phyloP scores from a whole-genome alignment of 257 asterid species.

The Ophiorrhiza pumila region DNA sequence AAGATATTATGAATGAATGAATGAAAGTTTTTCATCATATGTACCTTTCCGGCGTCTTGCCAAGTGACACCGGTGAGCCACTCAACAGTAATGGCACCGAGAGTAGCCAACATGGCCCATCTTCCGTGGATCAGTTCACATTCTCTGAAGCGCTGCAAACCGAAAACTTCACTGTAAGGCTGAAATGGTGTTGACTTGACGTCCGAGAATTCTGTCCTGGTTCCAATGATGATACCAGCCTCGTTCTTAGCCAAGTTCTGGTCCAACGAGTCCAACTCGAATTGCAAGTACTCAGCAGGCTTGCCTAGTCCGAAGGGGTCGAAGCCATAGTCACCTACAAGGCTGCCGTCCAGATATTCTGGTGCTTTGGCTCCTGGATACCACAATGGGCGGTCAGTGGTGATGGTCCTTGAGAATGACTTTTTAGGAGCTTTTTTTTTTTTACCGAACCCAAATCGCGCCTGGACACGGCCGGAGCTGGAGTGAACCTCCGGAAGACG shows the following conservation, averaged over 20 bases:
- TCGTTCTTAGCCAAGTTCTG: conserved; percentile 83
- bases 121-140: conserved; percentile 97
- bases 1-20: too few species aligned
- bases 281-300: conserved; percentile 92
- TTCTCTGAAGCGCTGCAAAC: conserved; percentile 86
- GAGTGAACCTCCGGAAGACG: conserved; percentile 59
- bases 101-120: conserved; percentile 98
- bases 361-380: conserved; percentile 87
- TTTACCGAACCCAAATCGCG: conserved; percentile 63
- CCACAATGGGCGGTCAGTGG: conserved; percentile 78
- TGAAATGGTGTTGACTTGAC: conserved; percentile 85
- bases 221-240: conserved; percentile 78
- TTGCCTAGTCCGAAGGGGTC: conserved; percentile 93
- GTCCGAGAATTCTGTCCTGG: conserved; percentile 63
- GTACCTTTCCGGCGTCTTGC: conserved; percentile 98
- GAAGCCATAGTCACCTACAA: conserved; percentile 90
- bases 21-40: too few species aligned
- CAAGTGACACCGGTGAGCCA: conserved; percentile 96
- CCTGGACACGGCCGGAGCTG: conserved; percentile 59
- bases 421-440: conserved; percentile 62
- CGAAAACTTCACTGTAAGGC: conserved; percentile 85
- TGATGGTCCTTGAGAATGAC: conserved; percentile 20
- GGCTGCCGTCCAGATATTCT: conserved; percentile 73
- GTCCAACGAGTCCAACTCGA: conserved; percentile 75
- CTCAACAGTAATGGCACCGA: conserved; percentile 86